Evolutionary conservation across 129 eudicot species (phyloP).

Genomic region (Escallonia rubra): DNA sequence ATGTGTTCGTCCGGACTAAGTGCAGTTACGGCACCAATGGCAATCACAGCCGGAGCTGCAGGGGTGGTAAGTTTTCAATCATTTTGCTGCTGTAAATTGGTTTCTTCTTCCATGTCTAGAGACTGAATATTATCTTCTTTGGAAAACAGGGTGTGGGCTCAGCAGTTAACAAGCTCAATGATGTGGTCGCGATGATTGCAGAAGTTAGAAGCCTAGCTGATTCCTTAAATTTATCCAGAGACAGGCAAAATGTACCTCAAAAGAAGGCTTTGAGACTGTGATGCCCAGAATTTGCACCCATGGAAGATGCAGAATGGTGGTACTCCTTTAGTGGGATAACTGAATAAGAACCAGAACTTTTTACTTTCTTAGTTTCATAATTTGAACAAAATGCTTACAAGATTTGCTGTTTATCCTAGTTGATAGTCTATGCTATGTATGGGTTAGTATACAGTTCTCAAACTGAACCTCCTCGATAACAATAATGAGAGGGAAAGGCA

Average conservation of each 20-base stretch:
- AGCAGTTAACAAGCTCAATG: conserved; percentile 86
- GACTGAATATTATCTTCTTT: not conserved
- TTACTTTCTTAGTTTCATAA: no score
- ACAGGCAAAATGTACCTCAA: conserved; percentile 17
- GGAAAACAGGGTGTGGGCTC: conserved; percentile 81
- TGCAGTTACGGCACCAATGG: conserved; percentile 94
- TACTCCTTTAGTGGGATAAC: no score
- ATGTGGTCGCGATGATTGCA: conserved; percentile 90
- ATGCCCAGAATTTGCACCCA: not conserved
- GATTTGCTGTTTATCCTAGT: no score
- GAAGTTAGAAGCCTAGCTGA: conserved; percentile 77
- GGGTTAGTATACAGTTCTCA: no score
- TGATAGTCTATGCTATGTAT: no score
- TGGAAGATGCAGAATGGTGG: no score
- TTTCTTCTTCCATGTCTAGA: not conserved
- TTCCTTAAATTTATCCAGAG: conserved; percentile 37
- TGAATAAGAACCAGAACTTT: no score
- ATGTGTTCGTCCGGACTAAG: conserved; percentile 99
- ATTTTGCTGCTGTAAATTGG: not conserved
- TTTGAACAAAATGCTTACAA: no score
- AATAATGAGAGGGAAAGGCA: no score
- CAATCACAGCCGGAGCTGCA: conserved; percentile 92
- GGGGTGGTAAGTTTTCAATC: conserved; percentile 62
- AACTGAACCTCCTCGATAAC: no score
- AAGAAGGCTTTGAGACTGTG: conserved; percentile 33